Percentiles rank a stretch among this genome's conserved stretches.
Conservation (phyloP, 129 eudicot species). For the Helianthus tuberosus region DNA sequence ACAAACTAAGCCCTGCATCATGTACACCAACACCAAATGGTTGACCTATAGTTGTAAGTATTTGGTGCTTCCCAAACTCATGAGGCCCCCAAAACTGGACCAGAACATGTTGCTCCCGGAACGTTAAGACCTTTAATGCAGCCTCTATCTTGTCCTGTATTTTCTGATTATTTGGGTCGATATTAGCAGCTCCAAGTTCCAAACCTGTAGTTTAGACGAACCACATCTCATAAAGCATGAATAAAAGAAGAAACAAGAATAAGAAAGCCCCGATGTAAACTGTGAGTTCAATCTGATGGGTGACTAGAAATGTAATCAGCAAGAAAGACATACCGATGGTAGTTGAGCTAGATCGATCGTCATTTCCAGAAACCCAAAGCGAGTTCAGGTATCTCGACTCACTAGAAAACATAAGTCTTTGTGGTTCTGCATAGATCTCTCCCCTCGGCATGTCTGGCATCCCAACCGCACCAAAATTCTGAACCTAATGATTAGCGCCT, state of each 20-base stretch:
- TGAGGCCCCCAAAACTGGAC: constrained; percentile 13
- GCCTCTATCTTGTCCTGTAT: constrained; percentile 2
- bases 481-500: not conserved
- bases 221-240: too few relatives aligned
- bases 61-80: not conserved
- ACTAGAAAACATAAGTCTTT: not conserved
- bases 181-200: not conserved
- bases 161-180: not conserved
- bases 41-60: not conserved
- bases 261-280: too few relatives aligned
- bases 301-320: not conserved
- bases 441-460: not conserved
- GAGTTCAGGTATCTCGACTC: not conserved
- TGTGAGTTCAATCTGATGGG: not conserved
- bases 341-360: not conserved
- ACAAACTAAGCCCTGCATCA: constrained; percentile 2
- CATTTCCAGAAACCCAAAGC: not conserved
- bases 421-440: not conserved
- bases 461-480: not conserved
- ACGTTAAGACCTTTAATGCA: not conserved
- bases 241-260: not conserved
- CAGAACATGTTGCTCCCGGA: not conserved
- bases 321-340: not conserved
- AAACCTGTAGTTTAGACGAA: not conserved
- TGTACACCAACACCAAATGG: constrained; percentile 9